Base-by-base conservation (phyloP, 176 grass and related monocot species). In the Musa beccarii region DNA sequence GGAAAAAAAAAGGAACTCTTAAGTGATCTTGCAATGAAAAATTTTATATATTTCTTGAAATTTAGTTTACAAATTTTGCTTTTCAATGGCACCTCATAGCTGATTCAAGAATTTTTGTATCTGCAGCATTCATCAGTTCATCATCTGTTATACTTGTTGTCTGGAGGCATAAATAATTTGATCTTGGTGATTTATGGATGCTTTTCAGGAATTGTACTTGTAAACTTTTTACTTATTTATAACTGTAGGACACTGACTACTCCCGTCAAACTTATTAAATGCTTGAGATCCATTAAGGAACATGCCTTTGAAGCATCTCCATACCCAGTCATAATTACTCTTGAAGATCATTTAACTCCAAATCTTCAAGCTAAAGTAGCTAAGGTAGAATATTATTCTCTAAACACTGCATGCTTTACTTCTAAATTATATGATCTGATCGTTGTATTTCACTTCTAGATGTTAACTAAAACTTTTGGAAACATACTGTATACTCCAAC, bases 291-390 rank as follows among this genome's bases (percentile, higher is more conserved):
- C 15, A 82, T 98, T 69, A 90, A 72, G 75, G 84, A 93, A 73
- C 52, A 93, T 80, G 88, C 94, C 15, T 98, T 93, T 76, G 73
- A 12, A 1, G 26, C 75, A 29, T 98, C 90, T 11, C 77, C 80
- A 12, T 98, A 89, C 85, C 94, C 94, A 0, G 84, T 98, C 50
- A 93, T 98, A 79, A 87, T 98, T 52, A 98, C 94, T 72, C 54
- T 98, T 16, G 94, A 98, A 85, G 90, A 98, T 21, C 94, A 98
- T 78, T 82, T 98, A 66, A 83, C 82, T 29, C 75, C 86, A 7
- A 29, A 78, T 55, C 90, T 97, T 75, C 93, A 88, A 54, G 88
- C 84, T 51, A 85, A 87, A 80, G 79, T 87, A 23, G 89, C 94
- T 80, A 82, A 79, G 88, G 93, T 92, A 52, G n/a, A 14, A 50